Evolutionary conservation across 2,329 filamentous ascomycete species (phyloP).

Genomic region (Botrytis deweyae): DNA sequence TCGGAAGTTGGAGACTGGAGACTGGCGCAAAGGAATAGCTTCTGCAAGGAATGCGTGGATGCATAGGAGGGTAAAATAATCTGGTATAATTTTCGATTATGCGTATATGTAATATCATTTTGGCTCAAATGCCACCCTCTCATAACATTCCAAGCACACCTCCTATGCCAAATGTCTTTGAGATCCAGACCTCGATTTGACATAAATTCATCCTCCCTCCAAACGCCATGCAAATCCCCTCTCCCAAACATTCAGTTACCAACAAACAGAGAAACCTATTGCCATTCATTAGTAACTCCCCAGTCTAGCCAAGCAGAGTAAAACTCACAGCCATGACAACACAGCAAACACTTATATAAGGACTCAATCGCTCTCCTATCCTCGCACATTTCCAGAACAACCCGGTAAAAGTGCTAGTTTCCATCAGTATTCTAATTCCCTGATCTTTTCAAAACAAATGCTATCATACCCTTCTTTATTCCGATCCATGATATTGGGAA

Average conservation of each 20-base stretch:
- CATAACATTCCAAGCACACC: not conserved
- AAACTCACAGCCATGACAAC: slow-evolving; percentile 83
- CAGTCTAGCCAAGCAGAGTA: slow-evolving; percentile 35
- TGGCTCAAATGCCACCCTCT: not conserved
- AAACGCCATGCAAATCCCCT: slow-evolving; percentile 31
- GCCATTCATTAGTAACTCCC: slow-evolving; percentile 22
- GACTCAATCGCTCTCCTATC: slow-evolving; percentile 88
- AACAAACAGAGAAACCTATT: slow-evolving; percentile 39
- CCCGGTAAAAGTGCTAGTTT: slow-evolving; percentile 46
- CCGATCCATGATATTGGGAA: slow-evolving; percentile 85
- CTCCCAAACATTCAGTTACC: slow-evolving; percentile 33
- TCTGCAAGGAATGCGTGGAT: not conserved
- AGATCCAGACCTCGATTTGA: slow-evolving; percentile 1
- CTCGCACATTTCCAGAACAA: slow-evolving; percentile 96
- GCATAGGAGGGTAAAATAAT: not conserved
- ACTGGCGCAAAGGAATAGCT: slow-evolving; percentile 11
- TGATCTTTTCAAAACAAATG: slow-evolving; percentile 6
- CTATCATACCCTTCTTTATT: slow-evolving; percentile 80
- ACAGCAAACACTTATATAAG: slow-evolving; percentile 93
- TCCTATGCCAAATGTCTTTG: not conserved
- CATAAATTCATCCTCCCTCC: slow-evolving; percentile 10
- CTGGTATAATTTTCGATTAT: slow-evolving; percentile 9
- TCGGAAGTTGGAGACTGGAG: slow-evolving; percentile 1
- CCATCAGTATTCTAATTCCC: slow-evolving; percentile 23
- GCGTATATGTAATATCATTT: slow-evolving; percentile 3